Conservation (phyloP, 2,329 filamentous ascomycete genomes). For the Cladorrhinum sp. region DNA sequence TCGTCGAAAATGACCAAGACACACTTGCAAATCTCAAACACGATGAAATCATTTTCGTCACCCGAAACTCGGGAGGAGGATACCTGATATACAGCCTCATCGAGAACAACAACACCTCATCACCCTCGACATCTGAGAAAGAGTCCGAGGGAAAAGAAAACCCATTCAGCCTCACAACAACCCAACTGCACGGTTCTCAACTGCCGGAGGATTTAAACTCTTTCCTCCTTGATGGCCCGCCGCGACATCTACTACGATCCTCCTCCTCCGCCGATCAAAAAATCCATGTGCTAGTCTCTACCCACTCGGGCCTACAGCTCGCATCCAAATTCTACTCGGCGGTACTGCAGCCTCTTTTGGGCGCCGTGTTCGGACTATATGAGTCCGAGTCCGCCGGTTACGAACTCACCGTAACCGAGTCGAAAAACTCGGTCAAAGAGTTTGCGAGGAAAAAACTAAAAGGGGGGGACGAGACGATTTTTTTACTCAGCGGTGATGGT, state of each 20-base stretch:
- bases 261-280: conserved; percentile 22
- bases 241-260: conserved; percentile 32
- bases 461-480: conserved; percentile 45
- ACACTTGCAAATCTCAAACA: conserved; percentile 3
- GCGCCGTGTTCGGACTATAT: conserved; percentile 37
- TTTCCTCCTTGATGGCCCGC: conserved; percentile 17
- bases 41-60: conserved; percentile 28
- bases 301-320: conserved; percentile 59
- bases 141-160: conserved; percentile 18
- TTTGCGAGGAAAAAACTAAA: conserved; percentile 51
- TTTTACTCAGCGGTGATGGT: conserved; percentile 85
- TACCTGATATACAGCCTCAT: conserved; percentile 24
- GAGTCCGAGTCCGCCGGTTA: conserved; percentile 33
- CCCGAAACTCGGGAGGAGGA: background rate
- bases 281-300: conserved; percentile 66
- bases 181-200: background rate
- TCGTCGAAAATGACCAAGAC: background rate
- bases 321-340: conserved; percentile 54
- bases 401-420: conserved; percentile 60
- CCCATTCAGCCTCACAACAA: background rate
- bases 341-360: conserved; percentile 56
- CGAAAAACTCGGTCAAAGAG: conserved; percentile 59
- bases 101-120: background rate
- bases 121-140: conserved; percentile 13
- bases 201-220: background rate